Conservation (phyloP, 345 rosid genomes). For the Pistacia integerrima region DNA sequence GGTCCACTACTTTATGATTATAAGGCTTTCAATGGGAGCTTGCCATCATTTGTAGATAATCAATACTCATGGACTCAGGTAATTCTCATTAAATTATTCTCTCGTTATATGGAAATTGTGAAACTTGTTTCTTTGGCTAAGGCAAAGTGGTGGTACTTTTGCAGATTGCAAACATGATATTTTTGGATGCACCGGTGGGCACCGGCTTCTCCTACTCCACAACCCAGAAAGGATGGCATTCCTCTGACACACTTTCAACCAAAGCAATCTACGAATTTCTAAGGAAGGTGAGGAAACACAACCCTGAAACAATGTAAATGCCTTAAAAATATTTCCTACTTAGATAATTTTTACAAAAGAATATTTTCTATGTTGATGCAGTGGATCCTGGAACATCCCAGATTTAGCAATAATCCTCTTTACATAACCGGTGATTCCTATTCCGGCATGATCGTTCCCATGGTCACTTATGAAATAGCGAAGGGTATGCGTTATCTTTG, state of each 20-base stretch:
- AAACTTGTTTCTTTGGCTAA: no score
- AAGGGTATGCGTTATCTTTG: slow-evolving; percentile 8
- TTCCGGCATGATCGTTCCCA: slow-evolving; percentile 47
- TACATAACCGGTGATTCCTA: slow-evolving; percentile 51
- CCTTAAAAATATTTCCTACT: no score
- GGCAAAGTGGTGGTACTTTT: not conserved
- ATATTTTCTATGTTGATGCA: slow-evolving; percentile 15
- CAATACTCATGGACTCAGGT: slow-evolving; percentile 46
- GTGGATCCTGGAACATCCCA: slow-evolving; percentile 43
- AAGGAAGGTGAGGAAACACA: slow-evolving; percentile 23
- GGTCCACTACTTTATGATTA: slow-evolving; percentile 41
- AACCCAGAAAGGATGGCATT: slow-evolving; percentile 14
- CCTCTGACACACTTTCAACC: slow-evolving; percentile 19
- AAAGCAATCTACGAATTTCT: slow-evolving; percentile 22
- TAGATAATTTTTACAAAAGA: no score
- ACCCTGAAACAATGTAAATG: no score
- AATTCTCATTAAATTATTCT: not conserved
- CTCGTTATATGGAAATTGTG: not conserved
- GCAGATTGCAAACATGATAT: slow-evolving; percentile 35
- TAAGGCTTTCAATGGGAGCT: slow-evolving; percentile 35
- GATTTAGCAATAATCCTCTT: slow-evolving; percentile 32
- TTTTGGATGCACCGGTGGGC: slow-evolving; percentile 36
- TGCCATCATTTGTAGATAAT: slow-evolving; percentile 32
- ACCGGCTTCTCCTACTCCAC: slow-evolving; percentile 40
- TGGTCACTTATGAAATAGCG: slow-evolving; percentile 10